Evolutionary conservation across 2,329 filamentous ascomycete genomes (phyloP), one percentile per base, ranked within the genome.

Genomic region (Arthrobotrys conoides): DNA sequence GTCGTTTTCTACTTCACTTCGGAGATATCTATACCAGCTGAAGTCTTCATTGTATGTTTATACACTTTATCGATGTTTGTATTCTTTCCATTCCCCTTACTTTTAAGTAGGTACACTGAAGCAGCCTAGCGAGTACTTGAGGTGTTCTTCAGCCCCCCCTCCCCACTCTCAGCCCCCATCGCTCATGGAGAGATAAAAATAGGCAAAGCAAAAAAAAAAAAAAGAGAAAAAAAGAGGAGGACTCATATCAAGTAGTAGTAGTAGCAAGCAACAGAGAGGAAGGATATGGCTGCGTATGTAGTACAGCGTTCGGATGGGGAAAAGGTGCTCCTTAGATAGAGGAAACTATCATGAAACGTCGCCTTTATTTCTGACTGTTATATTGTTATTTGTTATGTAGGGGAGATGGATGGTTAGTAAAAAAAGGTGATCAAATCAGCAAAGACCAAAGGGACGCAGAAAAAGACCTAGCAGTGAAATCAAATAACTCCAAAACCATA

Each of bases 401-500:
- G 57, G 55, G 55, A 53, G 63, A 57, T 51, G 49, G 33, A 30
- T 16, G 33, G 16, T 36, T n/a, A n/a, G n/a, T n/a, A n/a, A n/a
- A 12, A 41, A 49, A 20, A 5, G 27, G 14, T 51, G 14, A 18
- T 55, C n/a, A 55, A 66, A 33, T 36, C 33, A 36, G 5, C 38
- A 53, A 48, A 67, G 12, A 71, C 30, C 53, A 66, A 59, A 48
- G 46, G 41, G 33, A 76, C 63, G 53, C 24, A 41, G 22, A 33
- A 48, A 70, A 71, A 70, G 66, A 41, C 53, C 24, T 46, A 46
- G 24, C 44, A 59, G 3, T 53, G 20, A 71, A 61, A 70, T n/a
- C 72, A 77, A 44, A 77, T 61, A 77, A 77, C 73, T 77, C 73
- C 73, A 44, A 68, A 64, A 33, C 73, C 73, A 63, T 71, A 67